Conservation (phyloP, 2,329 filamentous ascomycete species). For the Bipolaris bicolor region DNA sequence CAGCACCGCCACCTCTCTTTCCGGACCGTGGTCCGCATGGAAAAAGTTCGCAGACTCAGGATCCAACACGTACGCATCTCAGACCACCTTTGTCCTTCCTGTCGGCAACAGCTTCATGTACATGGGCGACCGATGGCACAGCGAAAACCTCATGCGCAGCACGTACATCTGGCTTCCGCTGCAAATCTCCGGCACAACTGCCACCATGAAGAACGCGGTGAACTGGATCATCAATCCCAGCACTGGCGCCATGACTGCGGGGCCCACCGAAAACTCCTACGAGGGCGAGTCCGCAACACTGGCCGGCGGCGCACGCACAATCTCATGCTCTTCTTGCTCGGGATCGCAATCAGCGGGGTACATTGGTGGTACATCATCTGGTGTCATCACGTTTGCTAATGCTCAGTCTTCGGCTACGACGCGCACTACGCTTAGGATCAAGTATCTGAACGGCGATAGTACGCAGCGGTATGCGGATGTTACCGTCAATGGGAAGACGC, state of each 20-base stretch:
- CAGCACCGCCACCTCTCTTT: slow-evolving; percentile 62
- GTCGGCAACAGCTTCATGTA: slow-evolving; percentile 60
- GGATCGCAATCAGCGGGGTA: slow-evolving; percentile 58
- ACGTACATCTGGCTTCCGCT: slow-evolving; percentile 72
- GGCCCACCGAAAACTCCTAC: slow-evolving; percentile 55
- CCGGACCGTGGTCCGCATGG: slow-evolving; percentile 68
- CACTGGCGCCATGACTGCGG: slow-evolving; percentile 54
- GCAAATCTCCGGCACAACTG: slow-evolving; percentile 58
- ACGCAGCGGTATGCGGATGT: slow-evolving; percentile 61
- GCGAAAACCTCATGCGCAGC: slow-evolving; percentile 63
- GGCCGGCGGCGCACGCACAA: slow-evolving; percentile 52
- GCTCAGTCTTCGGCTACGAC: slow-evolving; percentile 55
- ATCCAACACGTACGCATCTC: slow-evolving; percentile 64
- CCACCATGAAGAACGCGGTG: slow-evolving; percentile 58
- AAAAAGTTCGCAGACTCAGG: slow-evolving; percentile 63
- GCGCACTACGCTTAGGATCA: slow-evolving; percentile 60
- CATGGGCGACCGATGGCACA: slow-evolving; percentile 71
- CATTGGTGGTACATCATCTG: slow-evolving; percentile 52
- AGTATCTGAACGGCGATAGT: slow-evolving; percentile 63
- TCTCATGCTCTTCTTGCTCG: slow-evolving; percentile 61
- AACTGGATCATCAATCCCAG: slow-evolving; percentile 61
- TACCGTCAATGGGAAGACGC: slow-evolving; percentile 60
- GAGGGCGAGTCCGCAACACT: slow-evolving; percentile 60
- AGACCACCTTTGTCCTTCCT: slow-evolving; percentile 65
- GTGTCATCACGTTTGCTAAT: slow-evolving; percentile 57